A percentile compares a stretch with the other conserved stretches of the same genome.
phyloP scores from a whole-genome alignment of 768 basidiomycete genomes.

The Gelatoporia subvermispora region DNA sequence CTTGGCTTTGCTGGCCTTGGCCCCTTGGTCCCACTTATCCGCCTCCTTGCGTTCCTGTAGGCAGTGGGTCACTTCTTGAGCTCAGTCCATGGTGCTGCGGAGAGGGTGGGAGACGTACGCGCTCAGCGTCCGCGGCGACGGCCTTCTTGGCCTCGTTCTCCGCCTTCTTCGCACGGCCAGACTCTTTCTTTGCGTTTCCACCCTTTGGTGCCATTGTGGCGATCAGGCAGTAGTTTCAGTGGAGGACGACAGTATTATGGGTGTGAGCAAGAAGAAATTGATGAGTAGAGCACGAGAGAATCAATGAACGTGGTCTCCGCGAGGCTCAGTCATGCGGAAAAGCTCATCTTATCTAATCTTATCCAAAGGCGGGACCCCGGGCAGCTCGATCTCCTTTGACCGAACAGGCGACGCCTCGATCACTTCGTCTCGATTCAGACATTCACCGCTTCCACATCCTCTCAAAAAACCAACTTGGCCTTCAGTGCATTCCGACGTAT shows the following conservation, averaged over 20 bases:
- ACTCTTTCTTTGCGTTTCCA: conserved; percentile 88
- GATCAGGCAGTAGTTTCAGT: background rate
- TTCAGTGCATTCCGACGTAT: too few relatives aligned
- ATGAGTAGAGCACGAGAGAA: background rate
- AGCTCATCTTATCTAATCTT: conserved; percentile 3
- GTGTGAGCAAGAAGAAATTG: background rate
- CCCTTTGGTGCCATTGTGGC: conserved; percentile 77
- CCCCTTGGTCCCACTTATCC: conserved; percentile 59
- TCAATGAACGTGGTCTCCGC: background rate
- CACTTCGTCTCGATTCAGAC: background rate
- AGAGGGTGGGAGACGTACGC: conserved; percentile 34
- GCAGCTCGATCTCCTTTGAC: background rate
- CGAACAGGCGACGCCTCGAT: too few relatives aligned
- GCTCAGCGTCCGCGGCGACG: conserved; percentile 52
- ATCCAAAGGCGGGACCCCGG: conserved; percentile 1
- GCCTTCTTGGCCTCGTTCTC: conserved; percentile 85
- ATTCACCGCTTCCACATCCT: conserved; percentile 16
- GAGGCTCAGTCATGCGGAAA: background rate
- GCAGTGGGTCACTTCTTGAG: background rate
- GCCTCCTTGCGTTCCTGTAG: conserved; percentile 71
- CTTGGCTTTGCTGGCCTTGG: conserved; percentile 62
- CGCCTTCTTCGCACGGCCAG: conserved; percentile 85
- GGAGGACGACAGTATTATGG: background rate
- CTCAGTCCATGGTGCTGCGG: background rate
- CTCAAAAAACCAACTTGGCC: too few relatives aligned